These are phyloP conservation scores for Aureobasidium melanogenum DNA, from an alignment of 2,329 filamentous ascomycete genomes.

Conservation along the genomic window DNA sequence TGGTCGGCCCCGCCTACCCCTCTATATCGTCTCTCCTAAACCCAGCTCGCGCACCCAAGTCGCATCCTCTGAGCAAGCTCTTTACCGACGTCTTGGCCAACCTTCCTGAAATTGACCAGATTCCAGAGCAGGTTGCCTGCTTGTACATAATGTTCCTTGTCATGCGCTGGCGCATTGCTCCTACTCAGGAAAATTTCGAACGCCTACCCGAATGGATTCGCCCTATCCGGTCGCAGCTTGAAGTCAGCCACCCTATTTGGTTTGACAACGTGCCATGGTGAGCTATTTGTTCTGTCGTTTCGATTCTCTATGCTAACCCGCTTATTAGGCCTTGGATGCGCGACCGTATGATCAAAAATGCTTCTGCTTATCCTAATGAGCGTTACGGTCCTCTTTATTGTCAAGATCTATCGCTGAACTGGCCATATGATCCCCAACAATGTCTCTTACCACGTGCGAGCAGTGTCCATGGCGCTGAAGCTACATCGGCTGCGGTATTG, in stretches of 20 bases:
- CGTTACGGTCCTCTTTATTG: constrained; percentile 76
- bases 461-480: constrained; percentile 19
- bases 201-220: constrained; percentile 65
- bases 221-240: constrained; percentile 58
- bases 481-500: constrained; percentile 17
- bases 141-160: constrained; percentile 81
- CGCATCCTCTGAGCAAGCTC: constrained; percentile 73
- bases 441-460: constrained; percentile 41
- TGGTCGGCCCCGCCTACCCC: constrained; percentile 70
- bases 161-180: constrained; percentile 74
- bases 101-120: constrained; percentile 64
- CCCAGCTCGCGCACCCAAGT: constrained; percentile 48
- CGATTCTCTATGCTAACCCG: background rate
- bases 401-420: constrained; percentile 64
- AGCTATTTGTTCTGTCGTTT: constrained; percentile 7
- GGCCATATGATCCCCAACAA: constrained; percentile 70
- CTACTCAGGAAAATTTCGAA: constrained; percentile 70
- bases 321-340: constrained; percentile 57
- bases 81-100: constrained; percentile 77
- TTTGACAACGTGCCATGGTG: constrained; percentile 70
- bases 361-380: constrained; percentile 57
- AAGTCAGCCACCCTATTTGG: constrained; percentile 66
- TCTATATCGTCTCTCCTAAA: constrained; percentile 72
- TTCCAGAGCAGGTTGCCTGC: constrained; percentile 74
- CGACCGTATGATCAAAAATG: constrained; percentile 49